Evolutionary conservation across 306 rosid genomes (phyloP), one percentile per base, ranked within the genome.

Genomic region (Vigna angularis): DNA sequence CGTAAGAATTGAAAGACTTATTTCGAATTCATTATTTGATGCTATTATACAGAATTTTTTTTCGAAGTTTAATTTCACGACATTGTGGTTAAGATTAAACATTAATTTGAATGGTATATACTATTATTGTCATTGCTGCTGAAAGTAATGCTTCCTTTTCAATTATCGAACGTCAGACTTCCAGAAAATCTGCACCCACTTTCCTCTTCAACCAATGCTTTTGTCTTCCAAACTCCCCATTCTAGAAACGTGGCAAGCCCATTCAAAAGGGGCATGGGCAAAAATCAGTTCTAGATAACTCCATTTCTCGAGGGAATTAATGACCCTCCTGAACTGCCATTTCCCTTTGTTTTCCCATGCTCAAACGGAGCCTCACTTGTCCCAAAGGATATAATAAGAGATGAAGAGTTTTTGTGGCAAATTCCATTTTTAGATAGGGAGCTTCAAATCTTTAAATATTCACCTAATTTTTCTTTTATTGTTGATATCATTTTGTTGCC

Each of bases 271-370:
- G 63, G 22, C 9, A 66, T 64, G 75, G 61, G 51, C 61, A 24
- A 51, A 48, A 68, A 44, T 66, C 34, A 45, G 55, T 16, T 64
- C 17, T 10, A n/a, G 61, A 63, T 6, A 30, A 53, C 38, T 51
- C 28, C 34, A 44, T 40, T 57, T 67, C 66, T 78, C 38, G 55
- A 44, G 69, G 4, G 65, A 36, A 36, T 30, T 30, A 44, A 44
- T 52, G 52, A 50, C 17, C 28, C 50, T 49, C 20, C 9, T 14
- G 47, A 66, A 40, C 67, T 56, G 8, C 50, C 51, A 57, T 12
- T 74, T 11, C 26, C 32, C 76, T 16, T 17, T 49, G 48, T 48
- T 73, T 66, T 47, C 36, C 83, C 79, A 55, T 79, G 30, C 4
- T 34, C 34, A 65, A 32, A 47, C 16, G 4, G 24, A 56, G 47